phyloP scores from a whole-genome alignment of 2,329 filamentous ascomycete genomes.

The Ilyonectria sp. region DNA sequence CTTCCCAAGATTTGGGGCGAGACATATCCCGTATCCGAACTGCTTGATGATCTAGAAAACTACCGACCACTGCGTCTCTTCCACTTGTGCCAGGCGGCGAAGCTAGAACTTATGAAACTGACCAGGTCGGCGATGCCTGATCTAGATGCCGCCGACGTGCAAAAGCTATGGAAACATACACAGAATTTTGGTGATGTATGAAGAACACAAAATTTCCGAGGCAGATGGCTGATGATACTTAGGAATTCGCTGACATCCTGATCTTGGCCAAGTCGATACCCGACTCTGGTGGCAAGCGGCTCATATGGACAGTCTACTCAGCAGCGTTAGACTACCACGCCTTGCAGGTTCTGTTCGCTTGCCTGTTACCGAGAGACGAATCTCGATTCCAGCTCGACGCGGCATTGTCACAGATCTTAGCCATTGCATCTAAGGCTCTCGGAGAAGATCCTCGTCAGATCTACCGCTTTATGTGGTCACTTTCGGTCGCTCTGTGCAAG shows the following conservation, averaged over 20 bases:
- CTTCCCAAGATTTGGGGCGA: conserved; percentile 44
- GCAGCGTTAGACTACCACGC: conserved; percentile 41
- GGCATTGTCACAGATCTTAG: conserved; percentile 28
- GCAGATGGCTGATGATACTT: background rate
- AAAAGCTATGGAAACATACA: conserved; percentile 33
- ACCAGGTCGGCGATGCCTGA: conserved; percentile 15
- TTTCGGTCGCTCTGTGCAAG: conserved; percentile 39
- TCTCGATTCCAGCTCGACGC: background rate
- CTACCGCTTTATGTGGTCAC: conserved; percentile 44
- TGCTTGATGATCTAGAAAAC: conserved; percentile 42
- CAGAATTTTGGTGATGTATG: conserved; percentile 39
- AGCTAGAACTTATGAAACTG: conserved; percentile 36
- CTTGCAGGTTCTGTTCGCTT: conserved; percentile 29
- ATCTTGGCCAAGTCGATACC: conserved; percentile 20
- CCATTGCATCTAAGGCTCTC: conserved; percentile 38
- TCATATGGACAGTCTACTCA: conserved; percentile 44
- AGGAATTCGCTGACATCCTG: conserved; percentile 43
- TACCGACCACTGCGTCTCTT: conserved; percentile 37
- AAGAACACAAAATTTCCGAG: accelerated
- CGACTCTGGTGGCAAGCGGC: conserved; percentile 34
- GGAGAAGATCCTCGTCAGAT: conserved; percentile 36
- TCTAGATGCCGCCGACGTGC: background rate
- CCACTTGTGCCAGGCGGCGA: conserved; percentile 40
- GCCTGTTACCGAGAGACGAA: conserved; percentile 10
- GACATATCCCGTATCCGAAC: conserved; percentile 35